Base-by-base conservation (phyloP, 2,329 filamentous ascomycete genomes). In the Penicillium sp. region DNA sequence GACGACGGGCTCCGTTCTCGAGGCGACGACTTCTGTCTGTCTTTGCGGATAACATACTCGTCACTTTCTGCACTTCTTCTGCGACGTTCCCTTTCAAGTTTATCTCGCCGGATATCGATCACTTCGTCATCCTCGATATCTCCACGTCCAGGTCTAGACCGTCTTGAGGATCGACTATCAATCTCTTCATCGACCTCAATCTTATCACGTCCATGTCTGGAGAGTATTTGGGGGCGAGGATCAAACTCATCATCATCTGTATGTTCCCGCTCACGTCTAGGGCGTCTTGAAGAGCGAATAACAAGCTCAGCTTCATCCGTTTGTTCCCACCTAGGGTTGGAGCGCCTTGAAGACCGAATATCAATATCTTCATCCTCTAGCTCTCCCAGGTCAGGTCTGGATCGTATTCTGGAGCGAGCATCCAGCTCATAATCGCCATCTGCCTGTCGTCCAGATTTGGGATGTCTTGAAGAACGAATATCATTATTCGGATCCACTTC, bases 1-100 rank as follows among this genome's bases (percentile, higher is more conserved):
- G 78, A 76, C 48, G 77, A 73, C 49, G 85, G 84, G 21, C 84
- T 82, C 4, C 82, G 80, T 21, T 81, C 72, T 16, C 79, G 80
- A 11, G 81, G 81, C 7, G 55, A 23, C 9, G 53, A 46, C 23
- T 47, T 72, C 3, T 49, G 45, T 31, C 52, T 61, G 4, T 45
- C 44, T 31, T 55, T 55, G 25, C 33, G 55, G 21, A 54, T 26
- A 4, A 50, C 14, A 29, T 57, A 29, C 29, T 62, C 59, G 3
- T 64, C 62, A 3, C 46, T 55, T 11, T 57, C 58, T 19, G 31
- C 23, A 26, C 55, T 61, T 19, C 48, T 31, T 11, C 39, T 42
- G 19, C 46, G 48, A 42, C 54, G 35, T 6, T 56, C 50, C 49
- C 59, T 31, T 35, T 45, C 54, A 49, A 37, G 25, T 37, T 43